phyloP scores from a whole-genome alignment of 345 rosid species.

The Eutrema heterophyllum region DNA sequence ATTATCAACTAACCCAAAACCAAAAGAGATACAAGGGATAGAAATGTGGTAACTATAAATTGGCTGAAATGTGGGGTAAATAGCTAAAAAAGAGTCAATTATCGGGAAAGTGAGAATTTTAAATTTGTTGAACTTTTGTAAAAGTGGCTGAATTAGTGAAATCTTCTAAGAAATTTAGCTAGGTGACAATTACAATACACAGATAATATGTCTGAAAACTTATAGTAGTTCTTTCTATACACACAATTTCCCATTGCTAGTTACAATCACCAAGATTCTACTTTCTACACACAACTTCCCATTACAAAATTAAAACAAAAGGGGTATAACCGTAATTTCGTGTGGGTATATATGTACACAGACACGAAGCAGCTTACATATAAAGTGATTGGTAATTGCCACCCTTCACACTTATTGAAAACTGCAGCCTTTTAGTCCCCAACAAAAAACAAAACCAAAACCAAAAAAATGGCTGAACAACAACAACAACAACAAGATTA shows the following conservation, averaged over 20 bases:
- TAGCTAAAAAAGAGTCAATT: background rate
- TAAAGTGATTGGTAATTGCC: slow-evolving; percentile 29
- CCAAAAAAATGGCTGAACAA: slow-evolving; percentile 15
- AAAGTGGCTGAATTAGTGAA: background rate
- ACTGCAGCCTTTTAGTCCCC: slow-evolving; percentile 19
- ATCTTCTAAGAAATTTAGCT: background rate
- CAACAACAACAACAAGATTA: slow-evolving; percentile 35
- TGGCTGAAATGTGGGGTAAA: background rate
- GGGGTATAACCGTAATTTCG: background rate
- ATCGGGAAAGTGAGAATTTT: background rate
- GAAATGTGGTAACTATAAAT: background rate
- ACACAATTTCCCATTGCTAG: too few species aligned
- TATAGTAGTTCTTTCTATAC: too few species aligned
- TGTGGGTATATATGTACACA: slow-evolving; percentile 3
- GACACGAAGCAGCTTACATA: slow-evolving; percentile 32
- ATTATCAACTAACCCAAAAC: background rate
- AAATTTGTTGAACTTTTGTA: background rate
- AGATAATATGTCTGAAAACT: too few species aligned
- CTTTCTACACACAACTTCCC: too few species aligned
- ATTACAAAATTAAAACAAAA: too few species aligned
- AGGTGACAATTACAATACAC: background rate
- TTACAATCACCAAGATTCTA: too few species aligned
- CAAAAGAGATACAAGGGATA: background rate
- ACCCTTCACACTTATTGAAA: slow-evolving; percentile 28
- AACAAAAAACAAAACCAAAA: slow-evolving; percentile 6